Evolutionary conservation across 1,139 yeast species (phyloP), one percentile per base, ranked within the genome.

Genomic region (Protomyces pachydermus): DNA sequence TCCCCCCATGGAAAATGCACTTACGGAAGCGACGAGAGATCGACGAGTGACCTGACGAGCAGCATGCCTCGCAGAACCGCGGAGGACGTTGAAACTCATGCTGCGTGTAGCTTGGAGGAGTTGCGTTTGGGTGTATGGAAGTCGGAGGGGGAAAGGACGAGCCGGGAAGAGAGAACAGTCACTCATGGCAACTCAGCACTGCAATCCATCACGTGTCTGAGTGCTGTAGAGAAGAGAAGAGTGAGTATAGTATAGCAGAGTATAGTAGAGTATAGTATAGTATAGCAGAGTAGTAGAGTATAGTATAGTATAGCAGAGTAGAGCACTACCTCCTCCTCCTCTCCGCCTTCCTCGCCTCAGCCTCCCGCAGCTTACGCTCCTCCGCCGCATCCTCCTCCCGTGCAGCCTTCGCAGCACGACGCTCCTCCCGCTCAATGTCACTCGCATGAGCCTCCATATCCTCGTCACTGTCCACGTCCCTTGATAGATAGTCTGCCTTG

Each of bases 361-460:
- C 77, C 67, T 80, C 78, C 68, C 78, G 81, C 68, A 87, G 84
- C 73, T 82, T 82, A 65, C 78, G 82, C 71, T 81, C 80, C 71
- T 88, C 96, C 61, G 78, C 76, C 64, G 79, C 78, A 70, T 88
- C 96, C 72, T 88, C 96, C 53, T 78, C 68, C 68, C 81, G 80
- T 0, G 91, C 96, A 66, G 76, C 76, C 63, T 75, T 78, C 60
- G 84, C 79, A 3, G 96, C 86, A 54, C 82, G 74, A 68, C 78
- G 81, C 74, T 91, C 98, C 72, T 91, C 98, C 64, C 83, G 88
- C 52, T 89, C 77, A 50, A 91, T 84, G 70, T 91, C 97, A 34
- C 85, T 85, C 28, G 96, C 97, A 0, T 95, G 87, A 9, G 97
- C 97, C 72, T 91, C 97, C 97, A 91, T 91, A 72, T 88, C 95